Evolutionary conservation across 1,139 yeast species (phyloP).

Genomic region (Debaryomycetaceae sp.): DNA sequence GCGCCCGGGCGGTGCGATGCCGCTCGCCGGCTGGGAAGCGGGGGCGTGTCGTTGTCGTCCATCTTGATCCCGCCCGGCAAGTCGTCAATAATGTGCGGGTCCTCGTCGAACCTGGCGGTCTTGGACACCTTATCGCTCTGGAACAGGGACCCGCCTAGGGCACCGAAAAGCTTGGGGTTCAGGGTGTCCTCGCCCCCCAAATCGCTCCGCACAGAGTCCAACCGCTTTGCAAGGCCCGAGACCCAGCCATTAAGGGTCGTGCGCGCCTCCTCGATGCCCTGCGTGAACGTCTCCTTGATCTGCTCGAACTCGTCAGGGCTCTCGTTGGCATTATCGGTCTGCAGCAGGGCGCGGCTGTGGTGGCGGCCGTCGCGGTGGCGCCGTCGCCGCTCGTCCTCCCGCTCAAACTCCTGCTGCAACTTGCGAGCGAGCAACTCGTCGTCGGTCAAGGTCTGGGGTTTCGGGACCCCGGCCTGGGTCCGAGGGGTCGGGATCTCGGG

Average conservation of each 20-base stretch:
- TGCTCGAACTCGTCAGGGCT: conserved; percentile 59
- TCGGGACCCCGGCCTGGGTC: conserved; percentile 8
- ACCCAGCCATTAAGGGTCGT: conserved; percentile 77
- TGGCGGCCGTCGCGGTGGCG: conserved; percentile 8
- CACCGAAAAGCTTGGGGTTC: conserved; percentile 34
- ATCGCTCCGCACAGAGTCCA: conserved; percentile 14
- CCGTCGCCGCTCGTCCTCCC: conserved; percentile 24
- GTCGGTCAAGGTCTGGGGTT: conserved; percentile 28
- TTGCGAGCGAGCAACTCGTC: conserved; percentile 81
- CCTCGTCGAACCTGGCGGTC: conserved; percentile 39
- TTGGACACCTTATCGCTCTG: conserved; percentile 15
- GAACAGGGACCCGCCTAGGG: conserved; percentile 36
- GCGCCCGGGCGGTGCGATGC: not conserved
- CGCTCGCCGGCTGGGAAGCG: conserved; percentile 15
- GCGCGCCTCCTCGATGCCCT: conserved; percentile 79
- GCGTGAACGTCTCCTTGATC: conserved; percentile 57
- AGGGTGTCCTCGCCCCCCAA: conserved; percentile 4
- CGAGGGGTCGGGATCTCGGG: conserved; percentile 43
- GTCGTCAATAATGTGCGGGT: conserved; percentile 43
- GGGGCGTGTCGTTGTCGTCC: conserved; percentile 31
- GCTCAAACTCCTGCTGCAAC: conserved; percentile 61
- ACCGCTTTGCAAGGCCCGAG: conserved; percentile 54
- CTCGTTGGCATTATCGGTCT: conserved; percentile 36
- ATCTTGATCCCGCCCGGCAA: conserved; percentile 45
- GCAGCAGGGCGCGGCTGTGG: conserved; percentile 16